Conservation (phyloP, 2,329 filamentous ascomycete genomes). For the Aspergillus sp. region DNA sequence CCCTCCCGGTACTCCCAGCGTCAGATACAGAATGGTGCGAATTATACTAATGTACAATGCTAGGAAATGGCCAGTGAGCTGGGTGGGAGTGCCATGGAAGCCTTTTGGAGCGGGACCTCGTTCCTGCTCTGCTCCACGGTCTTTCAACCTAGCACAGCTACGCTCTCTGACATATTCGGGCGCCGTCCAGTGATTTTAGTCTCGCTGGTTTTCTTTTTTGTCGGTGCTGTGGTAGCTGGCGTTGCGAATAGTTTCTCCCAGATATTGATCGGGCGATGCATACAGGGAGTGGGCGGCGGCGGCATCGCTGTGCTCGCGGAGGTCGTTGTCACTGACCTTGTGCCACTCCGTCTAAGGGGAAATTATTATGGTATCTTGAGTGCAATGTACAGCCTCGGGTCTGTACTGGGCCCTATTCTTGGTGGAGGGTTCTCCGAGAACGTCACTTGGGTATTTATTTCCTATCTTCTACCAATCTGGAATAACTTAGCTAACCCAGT, state of each 20-base stretch:
- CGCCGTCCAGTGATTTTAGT: conserved; percentile 44
- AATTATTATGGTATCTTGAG: conserved; percentile 27
- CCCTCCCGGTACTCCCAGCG: conserved; percentile 46
- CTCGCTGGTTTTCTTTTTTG: conserved; percentile 47
- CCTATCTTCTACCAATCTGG: no score
- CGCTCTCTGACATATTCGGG: conserved; percentile 56
- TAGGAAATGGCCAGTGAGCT: conserved; percentile 54
- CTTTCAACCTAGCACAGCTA: conserved; percentile 52
- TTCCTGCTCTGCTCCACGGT: conserved; percentile 64
- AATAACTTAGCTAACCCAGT: neutral
- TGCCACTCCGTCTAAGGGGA: conserved; percentile 39
- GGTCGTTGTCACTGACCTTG: conserved; percentile 49
- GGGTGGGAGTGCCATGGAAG: conserved; percentile 57
- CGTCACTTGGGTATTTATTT: conserved; percentile 18
- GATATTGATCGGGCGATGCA: conserved; percentile 55
- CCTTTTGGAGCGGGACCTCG: conserved; percentile 70
- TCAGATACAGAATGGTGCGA: neutral
- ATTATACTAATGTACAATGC: neutral
- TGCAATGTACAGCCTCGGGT: conserved; percentile 35
- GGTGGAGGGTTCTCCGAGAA: conserved; percentile 28
- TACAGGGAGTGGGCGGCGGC: conserved; percentile 56
- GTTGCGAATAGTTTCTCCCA: conserved; percentile 45
- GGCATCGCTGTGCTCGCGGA: conserved; percentile 44
- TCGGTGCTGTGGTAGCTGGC: conserved; percentile 56
- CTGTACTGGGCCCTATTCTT: conserved; percentile 49